These are phyloP conservation scores for Jatropha multifida DNA, from an alignment of 441 rosid genomes.

Conservation along the genomic window DNA sequence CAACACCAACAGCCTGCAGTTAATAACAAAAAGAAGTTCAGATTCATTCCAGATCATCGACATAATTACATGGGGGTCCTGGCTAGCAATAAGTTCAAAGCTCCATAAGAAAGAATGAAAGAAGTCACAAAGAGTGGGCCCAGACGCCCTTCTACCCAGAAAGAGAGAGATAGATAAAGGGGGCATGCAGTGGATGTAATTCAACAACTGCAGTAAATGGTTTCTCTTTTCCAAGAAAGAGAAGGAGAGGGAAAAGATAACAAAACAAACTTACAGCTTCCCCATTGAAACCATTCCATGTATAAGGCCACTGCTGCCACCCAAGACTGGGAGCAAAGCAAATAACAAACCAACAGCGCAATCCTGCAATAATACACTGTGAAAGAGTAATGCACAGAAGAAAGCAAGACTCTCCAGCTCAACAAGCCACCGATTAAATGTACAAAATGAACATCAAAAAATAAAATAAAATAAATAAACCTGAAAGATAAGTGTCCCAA, in stretches of 20 bases:
- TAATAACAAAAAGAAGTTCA: slow-evolving; percentile 19
- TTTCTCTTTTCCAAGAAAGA: not conserved
- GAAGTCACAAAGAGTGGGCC: slow-evolving; percentile 8
- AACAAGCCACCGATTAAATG: slow-evolving; percentile 16
- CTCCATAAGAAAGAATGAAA: not conserved
- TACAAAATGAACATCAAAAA: slow-evolving; percentile 13
- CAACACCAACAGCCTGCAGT: slow-evolving; percentile 74
- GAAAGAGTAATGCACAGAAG: slow-evolving; percentile 25
- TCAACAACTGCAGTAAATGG: not conserved
- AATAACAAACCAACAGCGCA: slow-evolving; percentile 94
- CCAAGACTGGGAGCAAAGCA: slow-evolving; percentile 95
- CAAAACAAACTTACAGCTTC: slow-evolving; percentile 66
- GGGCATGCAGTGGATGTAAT: not conserved
- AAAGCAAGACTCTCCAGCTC: slow-evolving; percentile 19
- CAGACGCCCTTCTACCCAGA: not conserved
- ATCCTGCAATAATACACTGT: slow-evolving; percentile 51
- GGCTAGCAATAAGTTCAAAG: not conserved
- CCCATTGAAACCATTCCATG: slow-evolving; percentile 94
- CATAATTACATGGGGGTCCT: slow-evolving; percentile 7
- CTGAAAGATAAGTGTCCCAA: slow-evolving; percentile 98
- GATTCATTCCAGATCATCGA: slow-evolving; percentile 11
- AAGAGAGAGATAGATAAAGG: not conserved
- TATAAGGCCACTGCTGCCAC: slow-evolving; percentile 82
- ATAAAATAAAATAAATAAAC: slow-evolving; percentile 34
- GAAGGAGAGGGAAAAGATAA: not conserved